Evolutionary conservation across 768 basidiomycete species (phyloP), one percentile per base, ranked within the genome.

Genomic region (Suillus lakei): DNA sequence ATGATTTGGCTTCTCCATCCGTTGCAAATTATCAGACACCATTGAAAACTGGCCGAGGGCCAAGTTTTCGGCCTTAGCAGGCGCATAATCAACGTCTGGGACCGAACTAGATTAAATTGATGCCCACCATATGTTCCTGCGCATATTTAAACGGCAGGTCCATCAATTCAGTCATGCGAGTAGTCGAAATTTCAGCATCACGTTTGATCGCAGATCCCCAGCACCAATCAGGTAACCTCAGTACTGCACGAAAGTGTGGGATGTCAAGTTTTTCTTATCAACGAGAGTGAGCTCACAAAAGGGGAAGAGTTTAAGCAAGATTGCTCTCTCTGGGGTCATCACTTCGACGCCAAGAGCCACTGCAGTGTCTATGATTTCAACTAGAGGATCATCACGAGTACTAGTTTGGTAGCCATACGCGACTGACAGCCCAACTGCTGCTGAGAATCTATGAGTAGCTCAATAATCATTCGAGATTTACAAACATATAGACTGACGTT

Each of bases 1-100:
- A 10, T 39, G 58, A 21, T 69, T 66, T 5, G 62, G 23, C n/a
- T 61, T 30, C 23, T 68, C 44, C 67, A 73, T 71, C 1, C 68
- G 67, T 16, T 41, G 38, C 13, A 71, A 55, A 36, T 64, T 66
- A 2, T 71, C 61, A 1, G 58, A 43, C 18, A 69, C 63, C 67
- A 71, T 69, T 0, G 61, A 62, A 18, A 13, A 23, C 46, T 16
- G 64, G 16, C 23, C 39, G 2, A 10, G 39, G 28, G 34, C 7
- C 18, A 55, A 63, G 34, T n/a, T 23, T 21, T 43, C 36, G n/a
- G 5, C n/a, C 54, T 55, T 13, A 13, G 13, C 12, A 6, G 15
- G 12, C 5, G 36, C 6, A 1, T 0, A 6, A 15, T 36, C 32
- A n/a, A 55, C 1, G 12, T 15, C 18, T 34, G 13, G 9, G 12